These are phyloP conservation scores for Saccharomycopsis hybrid DNA, from an alignment of 1,139 yeast species.

Conservation along the genomic window DNA sequence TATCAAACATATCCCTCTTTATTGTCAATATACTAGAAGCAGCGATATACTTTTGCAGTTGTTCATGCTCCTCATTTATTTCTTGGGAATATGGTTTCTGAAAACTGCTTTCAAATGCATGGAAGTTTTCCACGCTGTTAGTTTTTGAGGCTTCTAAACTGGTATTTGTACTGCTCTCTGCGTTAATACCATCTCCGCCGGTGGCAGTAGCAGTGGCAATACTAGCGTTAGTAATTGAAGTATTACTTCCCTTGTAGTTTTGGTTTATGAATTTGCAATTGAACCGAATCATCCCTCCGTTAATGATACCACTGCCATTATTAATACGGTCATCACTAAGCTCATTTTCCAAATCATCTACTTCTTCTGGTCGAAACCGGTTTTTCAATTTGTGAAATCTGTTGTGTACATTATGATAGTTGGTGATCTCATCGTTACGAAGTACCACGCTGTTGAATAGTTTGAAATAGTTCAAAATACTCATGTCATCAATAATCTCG, in stretches of 20 bases:
- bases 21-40: slow-evolving; percentile 88
- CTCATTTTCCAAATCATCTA: slow-evolving; percentile 15
- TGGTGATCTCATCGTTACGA: slow-evolving; percentile 30
- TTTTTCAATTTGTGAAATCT: slow-evolving; percentile 12
- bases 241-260: slow-evolving; percentile 22
- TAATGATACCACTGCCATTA: slow-evolving; percentile 28
- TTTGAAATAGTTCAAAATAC: slow-evolving; percentile 79
- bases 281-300: slow-evolving; percentile 28
- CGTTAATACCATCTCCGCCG: too few species aligned
- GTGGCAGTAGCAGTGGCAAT: neutral
- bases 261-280: slow-evolving; percentile 21
- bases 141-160: slow-evolving; percentile 1
- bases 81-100: slow-evolving; percentile 15
- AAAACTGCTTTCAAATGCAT: slow-evolving; percentile 51
- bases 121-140: slow-evolving; percentile 41
- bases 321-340: slow-evolving; percentile 25
- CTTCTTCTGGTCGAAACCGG: slow-evolving; percentile 11
- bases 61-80: slow-evolving; percentile 17
- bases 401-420: slow-evolving; percentile 18
- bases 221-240: too few species aligned
- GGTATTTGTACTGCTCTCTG: neutral
- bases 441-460: slow-evolving; percentile 49
- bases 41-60: slow-evolving; percentile 33
- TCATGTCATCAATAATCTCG: slow-evolving; percentile 77
- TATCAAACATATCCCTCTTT: slow-evolving; percentile 82